Percentiles rank a stretch among this genome's conserved stretches.
These are phyloP conservation scores for Mycosphaerella sp. DNA, from an alignment of 2,329 filamentous ascomycete genomes.

Conservation along the genomic window DNA sequence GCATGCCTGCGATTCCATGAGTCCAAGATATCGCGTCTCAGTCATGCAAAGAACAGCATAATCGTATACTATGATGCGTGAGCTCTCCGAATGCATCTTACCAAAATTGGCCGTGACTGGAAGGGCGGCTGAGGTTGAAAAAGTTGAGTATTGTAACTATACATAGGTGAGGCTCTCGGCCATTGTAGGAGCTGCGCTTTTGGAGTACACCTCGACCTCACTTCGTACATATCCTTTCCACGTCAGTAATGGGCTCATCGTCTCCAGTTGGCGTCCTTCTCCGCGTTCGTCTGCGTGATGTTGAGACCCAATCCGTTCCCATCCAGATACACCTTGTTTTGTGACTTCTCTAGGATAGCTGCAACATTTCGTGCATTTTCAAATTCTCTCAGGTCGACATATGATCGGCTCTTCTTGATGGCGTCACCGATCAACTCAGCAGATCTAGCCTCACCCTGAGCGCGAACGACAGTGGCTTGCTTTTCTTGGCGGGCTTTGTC, in stretches of 20 bases:
- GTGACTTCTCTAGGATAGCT: conserved; percentile 76
- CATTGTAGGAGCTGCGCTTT: neutral
- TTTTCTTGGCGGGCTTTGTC: conserved; percentile 99
- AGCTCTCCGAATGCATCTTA: too few relatives aligned
- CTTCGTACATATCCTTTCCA: neutral
- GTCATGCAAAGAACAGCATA: too few relatives aligned
- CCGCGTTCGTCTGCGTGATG: conserved; percentile 46
- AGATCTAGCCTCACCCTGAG: conserved; percentile 97
- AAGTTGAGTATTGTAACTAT: neutral
- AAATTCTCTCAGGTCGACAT: conserved; percentile 95
- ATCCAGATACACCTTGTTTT: conserved; percentile 93
- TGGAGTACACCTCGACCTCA: neutral
- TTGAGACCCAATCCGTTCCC: conserved; percentile 86
- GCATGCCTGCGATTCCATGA: too few relatives aligned
- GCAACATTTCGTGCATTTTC: conserved; percentile 92
- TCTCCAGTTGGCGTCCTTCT: conserved; percentile 11
- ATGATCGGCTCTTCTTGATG: conserved; percentile 98
- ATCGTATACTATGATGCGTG: too few relatives aligned
- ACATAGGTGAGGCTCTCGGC: neutral
- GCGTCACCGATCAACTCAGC: conserved; percentile 97
- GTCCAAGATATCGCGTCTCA: too few relatives aligned
- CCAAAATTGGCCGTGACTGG: neutral
- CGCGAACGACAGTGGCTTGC: conserved; percentile 96
- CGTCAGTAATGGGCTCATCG: neutral
- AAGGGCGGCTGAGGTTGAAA: neutral